Conservation (phyloP, 2,329 filamentous ascomycete species). For the Penicillium hesseltinei region DNA sequence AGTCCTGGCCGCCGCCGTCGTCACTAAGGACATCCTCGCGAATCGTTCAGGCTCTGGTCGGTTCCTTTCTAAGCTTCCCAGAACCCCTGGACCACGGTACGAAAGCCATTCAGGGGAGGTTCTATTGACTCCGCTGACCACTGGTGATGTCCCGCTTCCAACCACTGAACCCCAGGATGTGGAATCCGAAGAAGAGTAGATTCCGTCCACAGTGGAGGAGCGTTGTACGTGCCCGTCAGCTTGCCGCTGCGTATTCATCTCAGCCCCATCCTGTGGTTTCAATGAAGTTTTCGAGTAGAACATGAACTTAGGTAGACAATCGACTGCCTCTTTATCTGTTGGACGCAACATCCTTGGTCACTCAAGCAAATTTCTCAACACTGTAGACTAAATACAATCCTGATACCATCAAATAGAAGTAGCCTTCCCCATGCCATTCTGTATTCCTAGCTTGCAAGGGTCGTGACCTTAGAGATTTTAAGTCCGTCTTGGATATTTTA, state of each 20-base stretch:
- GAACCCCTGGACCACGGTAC: neutral
- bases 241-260: neutral
- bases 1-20: too few relatives aligned
- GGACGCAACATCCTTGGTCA: neutral
- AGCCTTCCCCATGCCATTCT: too few relatives aligned
- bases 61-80: neutral
- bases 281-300: neutral
- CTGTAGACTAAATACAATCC: neutral
- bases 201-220: neutral
- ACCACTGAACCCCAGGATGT: too few relatives aligned
- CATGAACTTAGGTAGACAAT: neutral
- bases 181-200: too few relatives aligned
- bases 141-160: too few relatives aligned
- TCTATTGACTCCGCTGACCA: too few relatives aligned
- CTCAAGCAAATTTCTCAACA: neutral
- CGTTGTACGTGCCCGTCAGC: neutral
- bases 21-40: too few relatives aligned
- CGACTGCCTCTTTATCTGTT: neutral
- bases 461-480: neutral
- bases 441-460: neutral
- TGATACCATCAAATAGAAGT: too few relatives aligned
- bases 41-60: neutral
- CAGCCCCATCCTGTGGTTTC: neutral
- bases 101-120: too few relatives aligned
- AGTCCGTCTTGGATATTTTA: neutral